Evolutionary conservation across 2,329 filamentous ascomycete genomes (phyloP).

Genomic region (Zymoseptoria brevis): DNA sequence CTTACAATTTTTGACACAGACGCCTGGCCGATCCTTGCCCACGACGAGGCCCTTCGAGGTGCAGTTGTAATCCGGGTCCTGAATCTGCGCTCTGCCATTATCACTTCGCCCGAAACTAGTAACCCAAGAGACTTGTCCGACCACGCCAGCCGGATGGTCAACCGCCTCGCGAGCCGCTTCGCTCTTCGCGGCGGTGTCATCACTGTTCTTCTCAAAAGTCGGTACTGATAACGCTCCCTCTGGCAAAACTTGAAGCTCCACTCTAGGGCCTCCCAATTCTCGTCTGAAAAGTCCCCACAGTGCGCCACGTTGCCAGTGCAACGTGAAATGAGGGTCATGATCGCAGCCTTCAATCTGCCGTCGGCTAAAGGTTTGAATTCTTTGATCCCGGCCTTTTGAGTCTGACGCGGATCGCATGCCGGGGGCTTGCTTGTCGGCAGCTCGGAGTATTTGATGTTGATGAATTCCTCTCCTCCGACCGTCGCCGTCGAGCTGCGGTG

Average conservation of each 20-base stretch:
- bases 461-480: background rate
- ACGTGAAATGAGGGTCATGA: background rate
- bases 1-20: background rate
- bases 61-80: background rate
- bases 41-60: background rate
- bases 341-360: background rate
- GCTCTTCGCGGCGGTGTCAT: background rate
- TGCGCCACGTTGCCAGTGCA: background rate
- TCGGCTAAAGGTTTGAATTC: background rate
- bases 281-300: background rate
- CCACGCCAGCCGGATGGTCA: background rate
- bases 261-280: background rate
- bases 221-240: background rate
- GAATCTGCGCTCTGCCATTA: background rate
- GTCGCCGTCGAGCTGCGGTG: background rate
- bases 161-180: background rate
- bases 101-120: background rate
- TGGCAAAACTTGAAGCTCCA: background rate
- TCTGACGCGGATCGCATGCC: background rate
- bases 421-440: background rate
- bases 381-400: background rate
- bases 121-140: background rate
- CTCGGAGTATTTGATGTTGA: background rate
- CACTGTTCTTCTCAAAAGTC: background rate
- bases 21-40: background rate